These are phyloP conservation scores for Histomonas meleagridis DNA, from an alignment of 208 protist species.

Conservation along the genomic window DNA sequence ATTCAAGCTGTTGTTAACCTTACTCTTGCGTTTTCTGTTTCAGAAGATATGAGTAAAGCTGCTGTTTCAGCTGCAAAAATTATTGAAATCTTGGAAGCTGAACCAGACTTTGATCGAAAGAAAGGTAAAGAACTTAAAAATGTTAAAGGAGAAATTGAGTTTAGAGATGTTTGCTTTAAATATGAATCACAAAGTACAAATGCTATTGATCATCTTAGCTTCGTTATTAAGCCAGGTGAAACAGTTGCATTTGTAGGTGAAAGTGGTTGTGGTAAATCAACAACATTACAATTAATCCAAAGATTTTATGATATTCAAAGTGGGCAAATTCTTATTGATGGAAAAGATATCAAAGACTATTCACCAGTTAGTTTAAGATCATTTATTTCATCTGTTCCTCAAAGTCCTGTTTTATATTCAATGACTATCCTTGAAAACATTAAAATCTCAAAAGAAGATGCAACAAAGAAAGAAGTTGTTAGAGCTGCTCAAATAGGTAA, in stretches of 20 bases:
- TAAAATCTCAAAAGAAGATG: constrained; percentile 42
- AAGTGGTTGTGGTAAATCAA: constrained; percentile 9
- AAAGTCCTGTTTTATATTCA: constrained; percentile 54
- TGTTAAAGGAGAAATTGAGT: neutral
- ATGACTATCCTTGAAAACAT: constrained; percentile 53
- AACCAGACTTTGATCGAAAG: neutral
- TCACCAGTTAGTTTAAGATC: neutral
- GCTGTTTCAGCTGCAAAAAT: neutral
- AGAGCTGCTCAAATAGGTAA: constrained; percentile 51
- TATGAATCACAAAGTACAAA: neutral
- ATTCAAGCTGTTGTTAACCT: neutral
- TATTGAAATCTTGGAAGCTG: neutral
- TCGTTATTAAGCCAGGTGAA: neutral
- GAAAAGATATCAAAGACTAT: neutral
- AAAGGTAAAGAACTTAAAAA: neutral
- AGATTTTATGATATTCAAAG: neutral
- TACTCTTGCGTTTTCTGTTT: neutral
- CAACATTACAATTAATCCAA: neutral
- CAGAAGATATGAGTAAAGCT: neutral
- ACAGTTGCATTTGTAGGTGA: constrained; percentile 12
- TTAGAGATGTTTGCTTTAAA: neutral
- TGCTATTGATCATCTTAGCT: neutral
- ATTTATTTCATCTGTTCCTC: constrained; percentile 45
- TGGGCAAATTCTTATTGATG: neutral
- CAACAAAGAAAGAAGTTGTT: constrained; percentile 41